Evolutionary conservation across 768 basidiomycete genomes (phyloP).

Genomic region (Mycena haematopus): DNA sequence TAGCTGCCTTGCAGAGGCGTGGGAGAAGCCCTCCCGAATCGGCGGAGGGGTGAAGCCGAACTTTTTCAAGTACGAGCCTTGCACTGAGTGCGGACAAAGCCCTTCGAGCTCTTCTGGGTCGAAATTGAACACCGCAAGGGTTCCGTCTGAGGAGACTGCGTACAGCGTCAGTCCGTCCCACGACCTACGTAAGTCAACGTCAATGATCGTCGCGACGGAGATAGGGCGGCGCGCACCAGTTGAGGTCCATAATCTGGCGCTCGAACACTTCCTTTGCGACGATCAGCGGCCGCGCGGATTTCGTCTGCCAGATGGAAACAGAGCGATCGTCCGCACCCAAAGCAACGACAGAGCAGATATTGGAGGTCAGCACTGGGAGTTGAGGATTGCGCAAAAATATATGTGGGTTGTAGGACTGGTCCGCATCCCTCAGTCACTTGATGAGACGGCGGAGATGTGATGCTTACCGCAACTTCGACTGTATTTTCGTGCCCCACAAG

Average conservation of each 20-base stretch:
- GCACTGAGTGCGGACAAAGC: conserved; percentile 73
- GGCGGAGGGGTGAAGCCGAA: conserved; percentile 78
- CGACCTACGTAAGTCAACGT: conserved; percentile 65
- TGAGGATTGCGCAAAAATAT: conserved; percentile 84
- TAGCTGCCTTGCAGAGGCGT: conserved; percentile 45
- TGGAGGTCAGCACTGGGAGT: conserved; percentile 72
- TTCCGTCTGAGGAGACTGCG: conserved; percentile 95
- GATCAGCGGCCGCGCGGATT: conserved; percentile 86
- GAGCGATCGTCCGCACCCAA: conserved; percentile 93
- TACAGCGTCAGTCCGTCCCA: conserved; percentile 92
- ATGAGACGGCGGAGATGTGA: not conserved
- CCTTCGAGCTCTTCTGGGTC: conserved; percentile 82
- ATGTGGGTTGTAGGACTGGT: conserved; percentile 89
- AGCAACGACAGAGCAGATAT: conserved; percentile 91
- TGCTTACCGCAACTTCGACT: conserved; percentile 87
- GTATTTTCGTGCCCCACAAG: conserved; percentile 98
- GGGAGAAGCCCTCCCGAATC: conserved; percentile 75
- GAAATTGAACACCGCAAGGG: conserved; percentile 88
- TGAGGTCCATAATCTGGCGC: conserved; percentile 92
- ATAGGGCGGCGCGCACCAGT: conserved; percentile 66
- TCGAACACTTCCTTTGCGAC: conserved; percentile 96
- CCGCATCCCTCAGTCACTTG: conserved; percentile 9
- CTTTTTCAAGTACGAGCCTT: conserved; percentile 81
- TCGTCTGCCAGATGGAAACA: conserved; percentile 96
- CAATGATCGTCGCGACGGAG: conserved; percentile 9